These are phyloP conservation scores for Angomonas deanei DNA, from an alignment of 208 protist genomes.

Conservation along the genomic window DNA sequence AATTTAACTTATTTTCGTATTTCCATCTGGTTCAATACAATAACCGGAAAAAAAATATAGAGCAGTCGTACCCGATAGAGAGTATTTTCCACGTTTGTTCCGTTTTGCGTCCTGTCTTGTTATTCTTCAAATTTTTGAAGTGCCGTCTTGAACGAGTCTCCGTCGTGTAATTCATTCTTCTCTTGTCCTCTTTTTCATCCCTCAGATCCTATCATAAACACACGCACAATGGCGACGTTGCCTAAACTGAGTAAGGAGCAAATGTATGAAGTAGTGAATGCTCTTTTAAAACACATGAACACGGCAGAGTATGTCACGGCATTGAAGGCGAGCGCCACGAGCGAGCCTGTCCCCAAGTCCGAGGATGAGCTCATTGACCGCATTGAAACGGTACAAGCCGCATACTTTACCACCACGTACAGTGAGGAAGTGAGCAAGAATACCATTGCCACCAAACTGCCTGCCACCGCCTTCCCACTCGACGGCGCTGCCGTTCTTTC, in stretches of 20 bases:
- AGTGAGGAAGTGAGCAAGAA: constrained; percentile 4
- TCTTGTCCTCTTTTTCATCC: background rate
- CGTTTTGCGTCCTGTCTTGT: no score
- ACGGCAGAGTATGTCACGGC: constrained; percentile 28
- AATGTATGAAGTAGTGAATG: constrained; percentile 27
- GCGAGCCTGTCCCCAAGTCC: constrained; percentile 26
- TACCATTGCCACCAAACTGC: background rate
- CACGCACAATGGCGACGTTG: background rate
- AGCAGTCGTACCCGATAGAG: no score
- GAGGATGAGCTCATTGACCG: constrained; percentile 46
- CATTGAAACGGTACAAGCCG: constrained; percentile 57
- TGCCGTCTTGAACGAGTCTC: no score
- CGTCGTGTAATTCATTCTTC: no score
- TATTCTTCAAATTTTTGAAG: no score
- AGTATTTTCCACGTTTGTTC: no score
- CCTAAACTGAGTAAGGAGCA: background rate
- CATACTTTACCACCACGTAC: constrained; percentile 25
- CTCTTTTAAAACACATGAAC: constrained; percentile 41
- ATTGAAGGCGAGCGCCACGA: constrained; percentile 17
- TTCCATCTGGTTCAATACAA: no score
- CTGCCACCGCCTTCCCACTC: background rate
- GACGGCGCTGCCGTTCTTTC: constrained; percentile 33
- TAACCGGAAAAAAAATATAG: no score
- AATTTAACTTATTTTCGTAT: no score
- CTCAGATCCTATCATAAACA: background rate